Percentiles rank a stretch among this genome's conserved stretches.
Conservation (phyloP, 2,329 filamentous ascomycete genomes). For the Fusarium pseudograminearum region DNA sequence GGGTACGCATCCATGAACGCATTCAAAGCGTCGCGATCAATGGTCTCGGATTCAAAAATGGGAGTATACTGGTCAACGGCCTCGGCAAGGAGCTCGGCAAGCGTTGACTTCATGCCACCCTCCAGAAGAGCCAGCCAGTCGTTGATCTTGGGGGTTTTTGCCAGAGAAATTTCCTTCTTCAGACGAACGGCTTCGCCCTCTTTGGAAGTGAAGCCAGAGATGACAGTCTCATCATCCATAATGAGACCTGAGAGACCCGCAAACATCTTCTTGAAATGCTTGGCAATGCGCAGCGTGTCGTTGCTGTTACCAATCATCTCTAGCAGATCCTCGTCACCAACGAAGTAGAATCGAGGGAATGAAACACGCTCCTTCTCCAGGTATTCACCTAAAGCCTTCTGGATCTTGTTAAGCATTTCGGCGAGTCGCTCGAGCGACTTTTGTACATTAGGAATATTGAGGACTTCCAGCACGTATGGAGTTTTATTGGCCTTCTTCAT, state of each 20-base stretch:
- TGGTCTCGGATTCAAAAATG: slow-evolving; percentile 77
- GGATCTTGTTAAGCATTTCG: slow-evolving; percentile 98
- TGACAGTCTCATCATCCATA: slow-evolving; percentile 90
- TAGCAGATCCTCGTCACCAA: slow-evolving; percentile 96
- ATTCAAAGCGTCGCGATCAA: slow-evolving; percentile 78
- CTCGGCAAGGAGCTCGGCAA: slow-evolving; percentile 90
- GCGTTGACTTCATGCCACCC: slow-evolving; percentile 90
- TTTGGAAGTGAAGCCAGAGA: slow-evolving; percentile 93
- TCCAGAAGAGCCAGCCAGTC: slow-evolving; percentile 98
- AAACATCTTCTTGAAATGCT: slow-evolving; percentile 99
- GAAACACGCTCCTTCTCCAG: slow-evolving; percentile 97
- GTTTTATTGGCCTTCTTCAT: slow-evolving; percentile 99
- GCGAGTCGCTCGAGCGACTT: slow-evolving; percentile 95
- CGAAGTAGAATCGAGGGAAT: slow-evolving; percentile 99
- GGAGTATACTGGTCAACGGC: slow-evolving; percentile 85
- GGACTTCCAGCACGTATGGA: slow-evolving; percentile 93
- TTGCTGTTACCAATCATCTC: slow-evolving; percentile 99
- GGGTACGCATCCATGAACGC: slow-evolving; percentile 88
- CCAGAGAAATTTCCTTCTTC: slow-evolving; percentile 90
- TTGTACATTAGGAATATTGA: slow-evolving; percentile 95
- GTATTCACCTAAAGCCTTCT: slow-evolving; percentile 98
- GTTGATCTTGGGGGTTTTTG: slow-evolving; percentile 96
- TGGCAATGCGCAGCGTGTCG: slow-evolving; percentile 93
- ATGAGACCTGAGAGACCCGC: slow-evolving; percentile 90
- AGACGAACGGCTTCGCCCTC: slow-evolving; percentile 90